A percentile compares a stretch with the other conserved stretches of the same genome.
Conservation (phyloP, 768 basidiomycete species). For the Melanogaster broomeanus region DNA sequence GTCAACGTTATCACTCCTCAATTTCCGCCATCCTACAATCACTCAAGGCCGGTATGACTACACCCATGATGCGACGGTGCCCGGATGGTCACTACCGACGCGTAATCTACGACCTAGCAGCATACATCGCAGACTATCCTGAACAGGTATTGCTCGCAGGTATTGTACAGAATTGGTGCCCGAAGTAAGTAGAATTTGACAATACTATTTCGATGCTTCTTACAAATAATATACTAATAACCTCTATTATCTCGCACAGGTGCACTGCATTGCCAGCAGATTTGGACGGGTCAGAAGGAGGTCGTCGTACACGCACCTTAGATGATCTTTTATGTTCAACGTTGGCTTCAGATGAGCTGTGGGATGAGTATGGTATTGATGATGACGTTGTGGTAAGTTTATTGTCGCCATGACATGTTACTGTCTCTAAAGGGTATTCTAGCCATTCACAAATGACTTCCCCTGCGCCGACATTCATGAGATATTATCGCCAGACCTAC, state of each 20-base stretch:
- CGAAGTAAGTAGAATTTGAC: constrained; percentile 27
- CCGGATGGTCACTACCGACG: constrained; percentile 33
- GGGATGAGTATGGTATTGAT: constrained; percentile 36
- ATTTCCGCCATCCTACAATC: constrained; percentile 25
- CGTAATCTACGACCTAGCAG: constrained; percentile 34
- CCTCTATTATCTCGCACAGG: background rate
- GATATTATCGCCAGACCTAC: constrained; percentile 3
- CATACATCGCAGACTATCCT: constrained; percentile 43
- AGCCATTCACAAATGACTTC: constrained; percentile 7
- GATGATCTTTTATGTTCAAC: constrained; percentile 18
- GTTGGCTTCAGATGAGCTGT: constrained; percentile 21
- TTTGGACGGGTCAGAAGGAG: constrained; percentile 8
- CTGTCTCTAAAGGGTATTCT: background rate
- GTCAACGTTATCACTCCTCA: constrained; percentile 31
- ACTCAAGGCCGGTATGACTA: constrained; percentile 27
- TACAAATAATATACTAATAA: constrained; percentile 7
- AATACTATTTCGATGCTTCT: background rate
- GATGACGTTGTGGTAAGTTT: constrained; percentile 33
- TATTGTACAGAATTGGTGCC: constrained; percentile 39
- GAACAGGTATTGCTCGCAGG: constrained; percentile 37
- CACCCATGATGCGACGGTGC: constrained; percentile 24
- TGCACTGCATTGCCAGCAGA: constrained; percentile 18
- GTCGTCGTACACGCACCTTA: constrained; percentile 5
- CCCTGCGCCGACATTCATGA: constrained; percentile 4
- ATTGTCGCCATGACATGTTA: background rate